phyloP scores from a whole-genome alignment of 148 eudicot species.

The Persicaria maculosa region DNA sequence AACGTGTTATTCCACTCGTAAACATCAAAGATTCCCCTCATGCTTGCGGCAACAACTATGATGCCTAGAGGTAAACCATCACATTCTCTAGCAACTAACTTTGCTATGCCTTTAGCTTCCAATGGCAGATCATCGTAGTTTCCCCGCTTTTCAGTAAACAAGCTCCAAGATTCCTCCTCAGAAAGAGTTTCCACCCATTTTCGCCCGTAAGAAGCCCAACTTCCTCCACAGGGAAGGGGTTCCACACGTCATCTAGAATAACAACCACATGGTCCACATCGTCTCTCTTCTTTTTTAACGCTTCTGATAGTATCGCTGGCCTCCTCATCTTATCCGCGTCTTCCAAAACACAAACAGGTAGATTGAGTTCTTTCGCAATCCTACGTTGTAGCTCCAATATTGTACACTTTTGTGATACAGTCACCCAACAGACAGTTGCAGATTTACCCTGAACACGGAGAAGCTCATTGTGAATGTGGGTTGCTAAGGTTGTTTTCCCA shows the following conservation, averaged over 20 bases:
- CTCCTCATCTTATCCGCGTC: slow-evolving; percentile 16
- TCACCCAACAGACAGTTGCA: slow-evolving; percentile 16
- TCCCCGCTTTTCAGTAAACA: slow-evolving; percentile 17
- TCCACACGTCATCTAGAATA: slow-evolving; percentile 28
- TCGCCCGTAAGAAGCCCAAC: slow-evolving; percentile 21
- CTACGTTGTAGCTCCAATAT: slow-evolving; percentile 16
- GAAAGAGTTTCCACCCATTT: slow-evolving; percentile 21
- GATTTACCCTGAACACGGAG: neutral
- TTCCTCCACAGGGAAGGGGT: slow-evolving; percentile 13
- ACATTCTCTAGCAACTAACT: slow-evolving; percentile 20
- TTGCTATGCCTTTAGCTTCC: slow-evolving; percentile 12
- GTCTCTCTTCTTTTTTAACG: slow-evolving; percentile 18
- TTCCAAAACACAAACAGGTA: neutral
- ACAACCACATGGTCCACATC: slow-evolving; percentile 5
- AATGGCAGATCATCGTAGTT: slow-evolving; percentile 10
- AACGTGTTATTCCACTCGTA: slow-evolving; percentile 18
- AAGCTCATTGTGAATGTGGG: slow-evolving; percentile 22
- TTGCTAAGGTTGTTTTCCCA: slow-evolving; percentile 25
- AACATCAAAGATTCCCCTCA: slow-evolving; percentile 20
- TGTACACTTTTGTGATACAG: slow-evolving; percentile 21
- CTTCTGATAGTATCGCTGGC: slow-evolving; percentile 15
- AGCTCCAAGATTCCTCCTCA: slow-evolving; percentile 24
- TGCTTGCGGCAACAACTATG: slow-evolving; percentile 19
- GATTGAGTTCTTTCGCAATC: slow-evolving; percentile 18
- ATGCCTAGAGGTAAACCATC: slow-evolving; percentile 26